These are phyloP conservation scores for Dalbergia cochinchinensis DNA, from an alignment of 306 rosid genomes.

Conservation along the genomic window DNA sequence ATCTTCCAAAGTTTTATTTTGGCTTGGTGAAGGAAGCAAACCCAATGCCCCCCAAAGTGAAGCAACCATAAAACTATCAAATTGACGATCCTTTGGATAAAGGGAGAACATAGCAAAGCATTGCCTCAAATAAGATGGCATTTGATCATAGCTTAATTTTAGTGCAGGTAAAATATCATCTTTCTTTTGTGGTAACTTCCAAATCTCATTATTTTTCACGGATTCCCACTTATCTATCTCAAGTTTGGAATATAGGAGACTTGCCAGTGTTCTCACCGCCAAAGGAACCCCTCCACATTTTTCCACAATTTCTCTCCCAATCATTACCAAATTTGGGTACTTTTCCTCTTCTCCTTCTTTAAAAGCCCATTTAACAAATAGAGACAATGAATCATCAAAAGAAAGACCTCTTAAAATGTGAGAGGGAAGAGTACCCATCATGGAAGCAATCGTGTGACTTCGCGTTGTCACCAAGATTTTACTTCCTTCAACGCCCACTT, in stretches of 20 bases:
- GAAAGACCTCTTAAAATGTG: slow-evolving; percentile 28
- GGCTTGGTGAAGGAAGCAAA: slow-evolving; percentile 25
- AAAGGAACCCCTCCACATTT: slow-evolving; percentile 23
- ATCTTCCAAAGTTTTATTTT: neutral
- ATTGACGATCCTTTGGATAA: neutral
- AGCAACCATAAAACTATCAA: neutral
- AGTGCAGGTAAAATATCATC: slow-evolving; percentile 21
- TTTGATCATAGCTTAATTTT: slow-evolving; percentile 34
- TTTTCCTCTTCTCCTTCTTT: slow-evolving; percentile 14
- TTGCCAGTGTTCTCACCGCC: slow-evolving; percentile 10
- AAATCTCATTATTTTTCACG: neutral
- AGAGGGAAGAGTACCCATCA: neutral
- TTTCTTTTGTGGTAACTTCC: neutral
- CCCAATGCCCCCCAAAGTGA: neutral
- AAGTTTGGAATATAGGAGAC: neutral
- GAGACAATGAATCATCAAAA: neutral
- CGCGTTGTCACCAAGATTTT: slow-evolving; percentile 35
- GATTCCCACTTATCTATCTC: slow-evolving; percentile 2
- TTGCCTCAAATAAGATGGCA: slow-evolving; percentile 24
- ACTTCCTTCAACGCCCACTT: neutral
- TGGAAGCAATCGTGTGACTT: slow-evolving; percentile 31
- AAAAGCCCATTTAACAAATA: slow-evolving; percentile 34
- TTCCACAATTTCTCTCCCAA: slow-evolving; percentile 33
- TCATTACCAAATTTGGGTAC: neutral
- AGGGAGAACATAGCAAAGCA: slow-evolving; percentile 17